phyloP scores from a whole-genome alignment of 192 early-diverging fungal genomes.

The Thoreauomyces humboldtii region DNA sequence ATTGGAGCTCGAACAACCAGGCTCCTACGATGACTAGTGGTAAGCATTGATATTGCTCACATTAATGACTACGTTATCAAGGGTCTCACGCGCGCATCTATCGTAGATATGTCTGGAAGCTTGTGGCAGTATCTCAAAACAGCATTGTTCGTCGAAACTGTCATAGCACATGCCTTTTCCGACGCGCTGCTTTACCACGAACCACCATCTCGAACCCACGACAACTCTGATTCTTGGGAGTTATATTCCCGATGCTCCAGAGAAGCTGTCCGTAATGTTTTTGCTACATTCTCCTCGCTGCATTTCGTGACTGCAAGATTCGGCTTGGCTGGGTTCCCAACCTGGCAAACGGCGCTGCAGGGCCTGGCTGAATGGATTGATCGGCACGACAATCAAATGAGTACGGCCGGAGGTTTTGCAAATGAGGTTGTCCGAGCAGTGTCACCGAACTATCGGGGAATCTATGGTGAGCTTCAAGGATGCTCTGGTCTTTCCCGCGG shows the following conservation, averaged over 20 bases:
- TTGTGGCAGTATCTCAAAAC: conserved; percentile 24
- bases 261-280: background rate
- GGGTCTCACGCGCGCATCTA: no score
- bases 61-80: no score
- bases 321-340: conserved; percentile 17
- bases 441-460: conserved; percentile 7
- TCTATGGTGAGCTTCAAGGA: conserved; percentile 3
- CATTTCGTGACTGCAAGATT: conserved; percentile 28
- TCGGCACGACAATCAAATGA: background rate
- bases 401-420: background rate
- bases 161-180: background rate
- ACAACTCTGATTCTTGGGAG: background rate
- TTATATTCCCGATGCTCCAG: background rate
- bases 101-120: background rate
- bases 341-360: conserved; percentile 17
- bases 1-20: background rate
- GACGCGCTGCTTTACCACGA: conserved; percentile 5
- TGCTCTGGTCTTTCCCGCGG: no score
- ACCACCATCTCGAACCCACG: background rate
- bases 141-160: conserved; percentile 6
- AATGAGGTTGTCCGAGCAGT: background rate
- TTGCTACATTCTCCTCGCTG: conserved; percentile 13
- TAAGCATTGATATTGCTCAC: no score
- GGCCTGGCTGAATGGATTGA: conserved; percentile 17
- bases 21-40: no score